These are phyloP conservation scores for Erythrobasidium hasegawianum DNA, from an alignment of 1,284 basidiomycete species.

Conservation along the genomic window DNA sequence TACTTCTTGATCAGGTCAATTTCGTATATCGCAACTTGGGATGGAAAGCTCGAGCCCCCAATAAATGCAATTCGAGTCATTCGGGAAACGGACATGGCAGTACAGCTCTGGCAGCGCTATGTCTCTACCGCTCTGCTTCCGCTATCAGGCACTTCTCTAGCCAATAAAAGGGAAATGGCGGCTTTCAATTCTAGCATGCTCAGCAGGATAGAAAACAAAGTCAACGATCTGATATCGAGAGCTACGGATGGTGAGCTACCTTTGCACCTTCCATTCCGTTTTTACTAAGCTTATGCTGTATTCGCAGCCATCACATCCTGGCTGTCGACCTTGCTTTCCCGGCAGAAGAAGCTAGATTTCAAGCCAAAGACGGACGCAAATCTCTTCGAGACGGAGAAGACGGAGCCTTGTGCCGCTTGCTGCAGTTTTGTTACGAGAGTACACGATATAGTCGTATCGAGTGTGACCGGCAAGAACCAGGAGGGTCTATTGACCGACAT, in stretches of 20 bases:
- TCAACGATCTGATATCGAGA: constrained; percentile 77
- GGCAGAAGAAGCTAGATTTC: constrained; percentile 95
- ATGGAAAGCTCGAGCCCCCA: constrained; percentile 73
- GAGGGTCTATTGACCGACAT: constrained; percentile 90
- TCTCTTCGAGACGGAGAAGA: constrained; percentile 89
- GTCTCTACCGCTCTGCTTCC: constrained; percentile 86
- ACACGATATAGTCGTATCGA: constrained; percentile 66
- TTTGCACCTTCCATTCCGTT: too few relatives aligned
- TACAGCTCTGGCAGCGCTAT: constrained; percentile 96
- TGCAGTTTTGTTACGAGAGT: constrained; percentile 81
- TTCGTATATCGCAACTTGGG: constrained; percentile 65
- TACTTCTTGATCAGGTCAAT: constrained; percentile 58
- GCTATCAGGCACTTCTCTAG: constrained; percentile 77
- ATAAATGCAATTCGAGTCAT: constrained; percentile 68
- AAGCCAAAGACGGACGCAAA: constrained; percentile 93
- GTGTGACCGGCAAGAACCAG: constrained; percentile 82
- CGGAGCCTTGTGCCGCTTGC: constrained; percentile 86
- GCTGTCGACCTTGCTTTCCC: constrained; percentile 62
- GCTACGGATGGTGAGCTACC: constrained; percentile 69
- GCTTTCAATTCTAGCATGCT: constrained; percentile 89
- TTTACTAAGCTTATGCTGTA: too few relatives aligned
- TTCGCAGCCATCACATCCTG: constrained; percentile 47
- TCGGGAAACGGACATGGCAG: constrained; percentile 77
- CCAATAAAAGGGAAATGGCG: constrained; percentile 85
- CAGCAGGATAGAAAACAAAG: constrained; percentile 78